Conservation (phyloP, 352 stramenopile species). For the Elongisporangium prolatum region DNA sequence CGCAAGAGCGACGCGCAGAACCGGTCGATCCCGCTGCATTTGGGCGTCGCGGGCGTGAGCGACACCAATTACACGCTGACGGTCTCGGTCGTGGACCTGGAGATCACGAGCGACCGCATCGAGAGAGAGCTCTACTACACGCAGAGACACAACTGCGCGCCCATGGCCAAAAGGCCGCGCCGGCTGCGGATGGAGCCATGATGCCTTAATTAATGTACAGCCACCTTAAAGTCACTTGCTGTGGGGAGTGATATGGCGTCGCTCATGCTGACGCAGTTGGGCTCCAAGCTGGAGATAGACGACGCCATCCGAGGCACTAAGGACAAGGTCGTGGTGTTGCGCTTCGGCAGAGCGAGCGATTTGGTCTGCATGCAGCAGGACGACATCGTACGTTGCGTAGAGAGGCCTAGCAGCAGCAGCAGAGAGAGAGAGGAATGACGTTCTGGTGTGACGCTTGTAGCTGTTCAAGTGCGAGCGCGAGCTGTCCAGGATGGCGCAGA, state of each 20-base stretch:
- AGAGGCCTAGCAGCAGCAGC: neutral
- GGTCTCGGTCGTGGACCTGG: constrained; percentile 59
- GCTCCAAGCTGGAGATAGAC: constrained; percentile 63
- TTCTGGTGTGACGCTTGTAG: constrained; percentile 15
- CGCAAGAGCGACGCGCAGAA: constrained; percentile 35
- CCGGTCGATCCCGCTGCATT: constrained; percentile 63
- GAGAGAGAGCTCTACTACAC: constrained; percentile 56
- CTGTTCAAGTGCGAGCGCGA: constrained; percentile 68
- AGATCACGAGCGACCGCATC: constrained; percentile 39
- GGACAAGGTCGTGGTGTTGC: constrained; percentile 79
- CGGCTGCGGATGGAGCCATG: neutral
- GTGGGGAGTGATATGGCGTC: no score
- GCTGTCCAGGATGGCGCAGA: constrained; percentile 74
- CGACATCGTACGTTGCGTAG: constrained; percentile 53
- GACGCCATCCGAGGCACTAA: constrained; percentile 72
- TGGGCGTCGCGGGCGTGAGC: constrained; percentile 52
- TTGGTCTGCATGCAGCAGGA: constrained; percentile 79
- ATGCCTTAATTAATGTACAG: neutral
- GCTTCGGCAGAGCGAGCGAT: constrained; percentile 67
- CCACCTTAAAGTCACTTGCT: neutral
- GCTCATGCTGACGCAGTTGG: constrained; percentile 64
- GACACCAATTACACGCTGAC: constrained; percentile 22
- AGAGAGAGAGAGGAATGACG: neutral
- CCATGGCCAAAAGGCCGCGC: neutral
- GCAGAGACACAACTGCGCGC: constrained; percentile 18